Evolutionary conservation across 2,329 filamentous ascomycete genomes (phyloP).

Genomic region (Fusarium keratoplasticum): DNA sequence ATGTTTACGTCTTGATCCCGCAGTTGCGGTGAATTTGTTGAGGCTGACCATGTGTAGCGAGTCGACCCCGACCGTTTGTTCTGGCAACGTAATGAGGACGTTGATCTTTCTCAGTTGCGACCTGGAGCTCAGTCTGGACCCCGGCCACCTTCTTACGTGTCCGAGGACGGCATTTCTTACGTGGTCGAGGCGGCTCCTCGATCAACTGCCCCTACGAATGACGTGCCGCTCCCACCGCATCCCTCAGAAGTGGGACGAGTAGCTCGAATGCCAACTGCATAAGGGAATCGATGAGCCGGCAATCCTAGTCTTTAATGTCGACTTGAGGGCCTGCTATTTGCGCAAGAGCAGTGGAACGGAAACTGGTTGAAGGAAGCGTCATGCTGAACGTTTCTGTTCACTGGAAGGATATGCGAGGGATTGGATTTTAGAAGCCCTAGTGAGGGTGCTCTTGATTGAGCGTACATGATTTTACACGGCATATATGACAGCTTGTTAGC

Average conservation of each 20-base stretch:
- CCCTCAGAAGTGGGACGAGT: slow-evolving; percentile 58
- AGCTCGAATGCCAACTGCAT: slow-evolving; percentile 31
- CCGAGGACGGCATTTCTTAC: slow-evolving; percentile 80
- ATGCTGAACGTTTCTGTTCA: not conserved
- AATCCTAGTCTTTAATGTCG: not conserved
- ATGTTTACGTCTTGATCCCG: slow-evolving; percentile 55
- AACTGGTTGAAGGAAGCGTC: not conserved
- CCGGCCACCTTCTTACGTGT: slow-evolving; percentile 80
- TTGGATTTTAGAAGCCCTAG: not conserved
- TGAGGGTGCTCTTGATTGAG: slow-evolving; percentile 13
- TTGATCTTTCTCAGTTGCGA: slow-evolving; percentile 37
- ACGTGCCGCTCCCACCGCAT: slow-evolving; percentile 59
- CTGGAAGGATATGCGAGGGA: not conserved
- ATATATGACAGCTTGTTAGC: slow-evolving; percentile 27
- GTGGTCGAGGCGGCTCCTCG: slow-evolving; percentile 75
- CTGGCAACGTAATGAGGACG: slow-evolving; percentile 75
- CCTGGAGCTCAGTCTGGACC: slow-evolving; percentile 44
- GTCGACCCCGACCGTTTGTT: slow-evolving; percentile 85
- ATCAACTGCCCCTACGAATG: slow-evolving; percentile 62
- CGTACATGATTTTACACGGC: slow-evolving; percentile 24
- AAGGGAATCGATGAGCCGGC: not conserved
- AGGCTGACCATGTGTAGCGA: slow-evolving; percentile 59
- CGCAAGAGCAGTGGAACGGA: not conserved
- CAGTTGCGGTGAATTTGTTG: not conserved
- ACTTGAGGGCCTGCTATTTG: not conserved